Conservation (phyloP, 352 stramenopile species). For the Globisporangium lucens region DNA sequence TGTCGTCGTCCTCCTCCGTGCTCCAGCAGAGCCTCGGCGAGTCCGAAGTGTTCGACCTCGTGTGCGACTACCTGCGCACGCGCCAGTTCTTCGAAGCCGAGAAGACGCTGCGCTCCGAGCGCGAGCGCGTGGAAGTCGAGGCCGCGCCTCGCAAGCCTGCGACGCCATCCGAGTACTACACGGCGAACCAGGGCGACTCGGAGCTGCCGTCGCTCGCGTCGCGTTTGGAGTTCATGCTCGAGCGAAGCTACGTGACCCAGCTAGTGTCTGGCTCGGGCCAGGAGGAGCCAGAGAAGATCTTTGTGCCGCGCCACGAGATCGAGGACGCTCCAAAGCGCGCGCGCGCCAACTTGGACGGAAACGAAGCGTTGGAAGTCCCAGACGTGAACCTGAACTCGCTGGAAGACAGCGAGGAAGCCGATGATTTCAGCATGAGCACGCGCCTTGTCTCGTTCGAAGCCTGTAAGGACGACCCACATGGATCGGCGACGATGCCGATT, state of each 20-base stretch:
- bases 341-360: conserved; percentile 73
- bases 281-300: conserved; percentile 69
- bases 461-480: conserved; percentile 88
- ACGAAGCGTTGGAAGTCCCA: conserved; percentile 49
- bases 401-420: conserved; percentile 29
- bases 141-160: conserved; percentile 14
- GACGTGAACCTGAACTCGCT: conserved; percentile 33
- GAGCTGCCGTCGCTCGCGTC: conserved; percentile 42
- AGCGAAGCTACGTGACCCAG: conserved; percentile 84
- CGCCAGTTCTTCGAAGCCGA: conserved; percentile 86
- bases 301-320: conserved; percentile 66
- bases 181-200: conserved; percentile 35
- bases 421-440: conserved; percentile 70
- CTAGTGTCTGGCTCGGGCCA: conserved; percentile 67
- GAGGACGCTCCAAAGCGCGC: conserved; percentile 41
- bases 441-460: conserved; percentile 76
- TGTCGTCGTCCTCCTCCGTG: conserved; percentile 56
- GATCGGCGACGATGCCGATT: conserved; percentile 89
- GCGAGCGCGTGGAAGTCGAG: conserved; percentile 36
- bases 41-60: conserved; percentile 84
- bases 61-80: conserved; percentile 86
- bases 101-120: conserved; percentile 65
- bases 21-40: conserved; percentile 80
- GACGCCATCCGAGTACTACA: conserved; percentile 24
- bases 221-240: conserved; percentile 74